These are phyloP conservation scores for Dioscorea cayenensis DNA, from an alignment of 116 monocot species.

Conservation along the genomic window DNA sequence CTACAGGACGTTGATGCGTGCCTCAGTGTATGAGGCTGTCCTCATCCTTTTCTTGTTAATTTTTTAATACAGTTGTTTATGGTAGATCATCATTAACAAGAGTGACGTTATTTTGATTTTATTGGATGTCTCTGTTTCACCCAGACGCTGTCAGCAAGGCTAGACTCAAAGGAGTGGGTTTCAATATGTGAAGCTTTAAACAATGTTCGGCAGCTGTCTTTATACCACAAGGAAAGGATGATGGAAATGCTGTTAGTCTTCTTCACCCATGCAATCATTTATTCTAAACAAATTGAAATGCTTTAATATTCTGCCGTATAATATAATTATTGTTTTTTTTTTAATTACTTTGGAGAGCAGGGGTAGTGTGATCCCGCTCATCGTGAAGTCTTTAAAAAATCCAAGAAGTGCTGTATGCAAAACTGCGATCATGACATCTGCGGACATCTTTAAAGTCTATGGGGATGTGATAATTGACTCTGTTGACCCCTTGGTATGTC, in stretches of 20 bases:
- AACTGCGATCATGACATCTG: conserved; percentile 92
- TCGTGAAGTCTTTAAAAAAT: conserved; percentile 87
- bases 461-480: conserved; percentile 66
- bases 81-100: neutral
- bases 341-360: conserved; percentile 19
- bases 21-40: conserved; percentile 44
- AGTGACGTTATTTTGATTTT: neutral
- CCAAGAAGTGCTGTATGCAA: conserved; percentile 99
- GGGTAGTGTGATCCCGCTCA: conserved; percentile 47
- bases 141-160: conserved; percentile 64
- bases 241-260: conserved; percentile 59
- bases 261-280: neutral
- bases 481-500: conserved; percentile 69
- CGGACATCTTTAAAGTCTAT: conserved; percentile 82
- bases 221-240: conserved; percentile 83
- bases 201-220: conserved; percentile 85
- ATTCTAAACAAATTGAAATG: neutral
- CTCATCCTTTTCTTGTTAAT: conserved; percentile 4
- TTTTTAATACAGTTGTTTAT: no score
- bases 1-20: conserved; percentile 50
- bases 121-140: conserved; percentile 4
- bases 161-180: conserved; percentile 96
- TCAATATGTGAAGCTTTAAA: conserved; percentile 89
- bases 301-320: neutral
- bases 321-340: conserved; percentile 3